Conservation (phyloP, 768 basidiomycete species). For the Leucocoprinus sp. region DNA sequence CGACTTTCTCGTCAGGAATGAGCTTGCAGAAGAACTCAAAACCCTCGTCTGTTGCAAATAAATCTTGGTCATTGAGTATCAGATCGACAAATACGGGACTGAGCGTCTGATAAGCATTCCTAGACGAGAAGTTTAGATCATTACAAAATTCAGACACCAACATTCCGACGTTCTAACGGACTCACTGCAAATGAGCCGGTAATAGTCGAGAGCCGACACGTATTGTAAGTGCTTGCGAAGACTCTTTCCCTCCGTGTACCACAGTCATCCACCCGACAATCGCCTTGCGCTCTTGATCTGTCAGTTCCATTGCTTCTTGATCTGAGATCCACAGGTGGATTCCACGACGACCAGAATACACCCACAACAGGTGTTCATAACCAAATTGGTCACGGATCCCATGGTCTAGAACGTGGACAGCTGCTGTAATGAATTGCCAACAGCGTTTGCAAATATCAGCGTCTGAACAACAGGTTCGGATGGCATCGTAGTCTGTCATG, state of each 20-base stretch:
- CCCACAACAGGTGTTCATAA: slow-evolving; percentile 87
- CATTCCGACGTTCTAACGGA: no score
- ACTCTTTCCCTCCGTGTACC: slow-evolving; percentile 72
- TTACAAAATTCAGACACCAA: not conserved
- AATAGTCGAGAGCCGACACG: slow-evolving; percentile 38
- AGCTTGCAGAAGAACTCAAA: slow-evolving; percentile 69
- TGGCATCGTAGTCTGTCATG: slow-evolving; percentile 97
- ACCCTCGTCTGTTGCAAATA: slow-evolving; percentile 62
- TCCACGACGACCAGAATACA: slow-evolving; percentile 96
- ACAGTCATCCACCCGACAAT: slow-evolving; percentile 86
- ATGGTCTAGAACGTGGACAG: slow-evolving; percentile 78
- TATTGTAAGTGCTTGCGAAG: slow-evolving; percentile 76
- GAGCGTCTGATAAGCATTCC: slow-evolving; percentile 42
- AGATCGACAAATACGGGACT: slow-evolving; percentile 52
- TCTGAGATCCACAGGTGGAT: slow-evolving; percentile 99
- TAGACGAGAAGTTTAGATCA: slow-evolving; percentile 14
- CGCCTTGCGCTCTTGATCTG: slow-evolving; percentile 83
- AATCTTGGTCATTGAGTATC: slow-evolving; percentile 77
- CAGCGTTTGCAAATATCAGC: slow-evolving; percentile 88
- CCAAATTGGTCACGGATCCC: slow-evolving; percentile 86
- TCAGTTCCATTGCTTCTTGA: slow-evolving; percentile 75
- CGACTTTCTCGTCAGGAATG: slow-evolving; percentile 55
- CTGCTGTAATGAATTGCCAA: slow-evolving; percentile 92
- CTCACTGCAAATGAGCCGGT: slow-evolving; percentile 70
- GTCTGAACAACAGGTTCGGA: slow-evolving; percentile 90